Evolutionary conservation across 345 rosid species (phyloP).

Genomic region (Hibiscus trionum): DNA sequence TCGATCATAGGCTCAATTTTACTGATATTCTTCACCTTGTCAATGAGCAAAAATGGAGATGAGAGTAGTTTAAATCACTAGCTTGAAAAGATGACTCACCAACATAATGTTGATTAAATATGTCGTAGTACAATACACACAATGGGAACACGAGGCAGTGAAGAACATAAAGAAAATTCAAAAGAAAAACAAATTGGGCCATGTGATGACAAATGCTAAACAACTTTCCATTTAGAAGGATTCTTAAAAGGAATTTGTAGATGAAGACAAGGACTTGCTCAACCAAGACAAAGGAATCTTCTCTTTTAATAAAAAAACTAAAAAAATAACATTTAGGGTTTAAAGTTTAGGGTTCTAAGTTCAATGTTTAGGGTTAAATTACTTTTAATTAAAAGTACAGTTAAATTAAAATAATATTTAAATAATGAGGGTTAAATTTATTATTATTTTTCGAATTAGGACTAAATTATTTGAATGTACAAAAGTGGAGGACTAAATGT

Average conservation of each 20-base stretch:
- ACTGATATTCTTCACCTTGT: conserved; percentile 83
- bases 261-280: conserved; percentile 28
- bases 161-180: conserved; percentile 8
- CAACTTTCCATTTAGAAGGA: conserved; percentile 7
- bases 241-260: conserved; percentile 7
- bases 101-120: neutral
- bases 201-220: conserved; percentile 21
- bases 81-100: conserved; percentile 5
- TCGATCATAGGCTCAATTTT: conserved; percentile 89
- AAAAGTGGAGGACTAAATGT: too few species aligned
- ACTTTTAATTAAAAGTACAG: too few species aligned
- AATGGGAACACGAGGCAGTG: neutral
- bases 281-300: conserved; percentile 46
- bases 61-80: conserved; percentile 34
- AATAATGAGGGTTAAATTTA: too few species aligned
- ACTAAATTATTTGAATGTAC: too few species aligned
- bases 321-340: too few species aligned
- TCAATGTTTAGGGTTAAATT: too few species aligned
- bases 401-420: too few species aligned
- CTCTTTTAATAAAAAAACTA: neutral
- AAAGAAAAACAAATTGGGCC: conserved; percentile 9
- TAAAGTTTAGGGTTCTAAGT: too few species aligned
- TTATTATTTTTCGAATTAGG: too few species aligned
- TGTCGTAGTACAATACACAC: conserved; percentile 2
- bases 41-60: conserved; percentile 35